Conservation (phyloP, 2,329 filamentous ascomycete genomes). For the Colletotrichum spinosum region DNA sequence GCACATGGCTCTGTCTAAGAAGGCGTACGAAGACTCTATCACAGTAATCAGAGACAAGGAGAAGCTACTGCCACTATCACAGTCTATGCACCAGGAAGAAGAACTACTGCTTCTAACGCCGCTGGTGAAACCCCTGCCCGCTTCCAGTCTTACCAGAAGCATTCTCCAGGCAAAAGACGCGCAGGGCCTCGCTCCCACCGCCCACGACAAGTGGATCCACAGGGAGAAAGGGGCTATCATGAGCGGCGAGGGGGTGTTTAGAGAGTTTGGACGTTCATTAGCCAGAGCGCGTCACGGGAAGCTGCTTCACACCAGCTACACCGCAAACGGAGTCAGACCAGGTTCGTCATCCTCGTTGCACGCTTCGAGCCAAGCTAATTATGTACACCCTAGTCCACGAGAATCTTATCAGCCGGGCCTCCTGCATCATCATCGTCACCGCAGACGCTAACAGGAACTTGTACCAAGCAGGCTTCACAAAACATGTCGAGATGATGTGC, state of each 20-base stretch:
- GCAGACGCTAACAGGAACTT: slow-evolving; percentile 94
- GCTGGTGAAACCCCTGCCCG: slow-evolving; percentile 90
- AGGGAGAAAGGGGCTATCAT: slow-evolving; percentile 75
- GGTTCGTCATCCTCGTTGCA: slow-evolving; percentile 46
- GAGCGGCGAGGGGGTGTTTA: slow-evolving; percentile 93
- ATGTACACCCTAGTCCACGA: slow-evolving; percentile 74
- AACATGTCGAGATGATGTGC: slow-evolving; percentile 96
- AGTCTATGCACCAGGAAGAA: slow-evolving; percentile 84
- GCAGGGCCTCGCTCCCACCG: slow-evolving; percentile 48
- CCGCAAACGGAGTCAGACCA: slow-evolving; percentile 89
- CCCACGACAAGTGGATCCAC: slow-evolving; percentile 69
- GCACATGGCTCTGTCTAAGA: slow-evolving; percentile 83
- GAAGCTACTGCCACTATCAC: slow-evolving; percentile 83
- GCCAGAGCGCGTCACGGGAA: slow-evolving; percentile 88
- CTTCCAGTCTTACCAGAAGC: slow-evolving; percentile 83
- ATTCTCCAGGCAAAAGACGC: slow-evolving; percentile 66
- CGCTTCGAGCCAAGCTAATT: slow-evolving; percentile 26
- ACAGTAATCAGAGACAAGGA: slow-evolving; percentile 93
- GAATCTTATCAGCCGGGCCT: slow-evolving; percentile 88
- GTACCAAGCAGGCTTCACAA: slow-evolving; percentile 94
- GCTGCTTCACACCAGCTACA: slow-evolving; percentile 93
- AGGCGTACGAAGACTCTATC: slow-evolving; percentile 92
- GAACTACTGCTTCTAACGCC: slow-evolving; percentile 91
- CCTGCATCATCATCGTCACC: slow-evolving; percentile 89
- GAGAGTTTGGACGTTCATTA: slow-evolving; percentile 88